Evolutionary conservation across 2,329 filamentous ascomycete species (phyloP).

Genomic region (Fusarium incarnatum): DNA sequence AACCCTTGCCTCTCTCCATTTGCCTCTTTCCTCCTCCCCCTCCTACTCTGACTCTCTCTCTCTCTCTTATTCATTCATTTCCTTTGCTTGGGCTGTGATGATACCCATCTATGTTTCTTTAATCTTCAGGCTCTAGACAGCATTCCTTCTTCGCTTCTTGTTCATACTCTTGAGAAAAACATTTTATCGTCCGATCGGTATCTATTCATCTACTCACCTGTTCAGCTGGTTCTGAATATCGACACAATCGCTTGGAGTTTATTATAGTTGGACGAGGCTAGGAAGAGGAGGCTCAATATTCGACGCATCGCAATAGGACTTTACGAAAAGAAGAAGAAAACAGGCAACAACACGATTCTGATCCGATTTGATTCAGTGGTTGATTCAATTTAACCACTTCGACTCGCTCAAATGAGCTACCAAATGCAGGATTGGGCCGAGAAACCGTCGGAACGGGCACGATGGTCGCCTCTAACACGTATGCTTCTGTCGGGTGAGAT

Average conservation of each 20-base stretch:
- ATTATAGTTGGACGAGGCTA: slow-evolving; percentile 4
- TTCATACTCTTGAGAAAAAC: slow-evolving; percentile 23
- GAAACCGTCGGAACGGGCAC: slow-evolving; percentile 73
- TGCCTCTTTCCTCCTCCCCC: neutral
- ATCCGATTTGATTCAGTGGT: neutral
- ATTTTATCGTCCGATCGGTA: slow-evolving; percentile 7
- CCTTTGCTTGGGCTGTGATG: neutral
- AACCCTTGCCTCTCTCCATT: slow-evolving; percentile 19
- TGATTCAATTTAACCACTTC: neutral
- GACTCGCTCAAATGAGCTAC: slow-evolving; percentile 44
- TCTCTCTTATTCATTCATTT: slow-evolving; percentile 10
- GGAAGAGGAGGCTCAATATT: neutral
- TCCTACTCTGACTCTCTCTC: neutral
- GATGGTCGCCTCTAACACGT: slow-evolving; percentile 85
- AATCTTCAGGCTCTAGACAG: slow-evolving; percentile 42
- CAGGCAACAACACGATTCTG: neutral
- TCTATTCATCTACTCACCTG: neutral
- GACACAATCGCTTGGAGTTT: neutral
- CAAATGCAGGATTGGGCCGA: slow-evolving; percentile 46
- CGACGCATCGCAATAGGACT: neutral
- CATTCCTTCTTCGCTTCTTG: slow-evolving; percentile 46
- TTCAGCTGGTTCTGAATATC: slow-evolving; percentile 43
- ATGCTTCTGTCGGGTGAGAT: slow-evolving; percentile 88
- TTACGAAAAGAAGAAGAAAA: neutral
- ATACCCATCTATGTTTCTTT: slow-evolving; percentile 34